A percentile compares a stretch with the other conserved stretches of the same genome.
Conservation (phyloP, 371 early-diverging fungal species). For the Dinochytrium kinnereticum region DNA sequence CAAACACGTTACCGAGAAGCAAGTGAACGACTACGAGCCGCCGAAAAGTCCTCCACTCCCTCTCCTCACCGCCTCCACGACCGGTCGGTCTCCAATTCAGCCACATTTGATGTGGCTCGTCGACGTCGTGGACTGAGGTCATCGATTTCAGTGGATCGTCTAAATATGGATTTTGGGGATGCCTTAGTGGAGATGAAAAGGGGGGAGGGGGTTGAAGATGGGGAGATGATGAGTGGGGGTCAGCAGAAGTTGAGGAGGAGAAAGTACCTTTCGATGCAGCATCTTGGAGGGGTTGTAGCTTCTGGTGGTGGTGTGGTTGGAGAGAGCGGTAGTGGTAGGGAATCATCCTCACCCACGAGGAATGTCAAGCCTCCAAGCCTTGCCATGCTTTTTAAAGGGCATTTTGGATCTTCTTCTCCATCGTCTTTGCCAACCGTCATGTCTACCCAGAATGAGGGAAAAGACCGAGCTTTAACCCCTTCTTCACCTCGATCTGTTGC, state of each 20-base stretch:
- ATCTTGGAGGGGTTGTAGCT: neutral
- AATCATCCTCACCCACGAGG: no score
- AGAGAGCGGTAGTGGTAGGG: no score
- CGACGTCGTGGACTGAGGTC: neutral
- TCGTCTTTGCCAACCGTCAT: no score
- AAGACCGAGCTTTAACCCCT: no score
- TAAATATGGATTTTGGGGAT: neutral
- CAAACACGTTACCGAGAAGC: constrained; percentile 15
- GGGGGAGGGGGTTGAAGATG: neutral
- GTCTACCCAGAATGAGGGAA: no score
- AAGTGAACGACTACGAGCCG: constrained; percentile 3
- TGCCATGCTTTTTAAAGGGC: neutral
- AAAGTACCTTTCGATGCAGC: constrained; percentile 13
- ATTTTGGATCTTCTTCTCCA: no score
- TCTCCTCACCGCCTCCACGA: neutral
- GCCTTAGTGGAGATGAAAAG: neutral
- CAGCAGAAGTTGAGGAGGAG: neutral
- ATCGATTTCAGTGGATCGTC: neutral
- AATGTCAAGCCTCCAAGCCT: neutral
- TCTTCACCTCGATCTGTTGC: no score
- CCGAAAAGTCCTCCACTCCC: neutral
- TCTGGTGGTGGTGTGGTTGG: neutral
- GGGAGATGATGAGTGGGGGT: no score
- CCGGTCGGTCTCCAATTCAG: neutral
- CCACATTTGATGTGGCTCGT: neutral